A percentile compares a stretch with the other conserved stretches of the same genome.
phyloP scores from a whole-genome alignment of 2,329 filamentous ascomycete genomes.

The Claviceps cyperi region DNA sequence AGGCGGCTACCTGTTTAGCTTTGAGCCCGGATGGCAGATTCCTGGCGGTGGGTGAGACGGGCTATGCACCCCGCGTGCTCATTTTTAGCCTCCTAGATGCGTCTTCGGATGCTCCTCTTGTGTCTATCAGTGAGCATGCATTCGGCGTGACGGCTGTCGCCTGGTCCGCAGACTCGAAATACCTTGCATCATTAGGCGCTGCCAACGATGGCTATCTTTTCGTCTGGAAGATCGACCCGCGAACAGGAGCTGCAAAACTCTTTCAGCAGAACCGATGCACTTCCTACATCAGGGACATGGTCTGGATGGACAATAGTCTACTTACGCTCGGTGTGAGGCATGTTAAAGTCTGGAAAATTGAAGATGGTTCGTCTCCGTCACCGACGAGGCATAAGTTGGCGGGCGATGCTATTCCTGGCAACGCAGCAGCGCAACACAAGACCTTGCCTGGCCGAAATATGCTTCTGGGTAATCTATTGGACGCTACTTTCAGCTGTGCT shows the following conservation, averaged over 20 bases:
- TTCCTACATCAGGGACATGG: constrained; percentile 69
- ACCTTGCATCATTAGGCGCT: constrained; percentile 74
- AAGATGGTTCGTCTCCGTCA: constrained; percentile 46
- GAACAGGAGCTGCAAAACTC: constrained; percentile 63
- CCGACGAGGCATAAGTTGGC: constrained; percentile 48
- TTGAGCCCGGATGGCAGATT: constrained; percentile 78
- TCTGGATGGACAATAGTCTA: constrained; percentile 75
- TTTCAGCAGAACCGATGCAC: constrained; percentile 87
- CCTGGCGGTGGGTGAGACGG: constrained; percentile 87
- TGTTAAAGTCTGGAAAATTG: constrained; percentile 83
- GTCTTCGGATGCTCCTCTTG: constrained; percentile 67
- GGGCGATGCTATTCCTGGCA: constrained; percentile 23
- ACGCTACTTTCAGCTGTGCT: constrained; percentile 72
- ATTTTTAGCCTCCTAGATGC: constrained; percentile 76
- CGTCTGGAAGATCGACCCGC: constrained; percentile 76
- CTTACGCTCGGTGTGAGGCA: constrained; percentile 83
- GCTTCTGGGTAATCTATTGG: constrained; percentile 65
- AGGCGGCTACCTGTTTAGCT: constrained; percentile 81
- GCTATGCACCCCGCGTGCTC: constrained; percentile 80
- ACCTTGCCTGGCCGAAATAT: constrained; percentile 79
- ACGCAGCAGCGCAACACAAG: constrained; percentile 27
- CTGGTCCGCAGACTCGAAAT: constrained; percentile 77
- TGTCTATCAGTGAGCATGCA: constrained; percentile 76
- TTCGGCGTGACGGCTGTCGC: constrained; percentile 80
- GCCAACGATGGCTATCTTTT: constrained; percentile 90